These are phyloP conservation scores for Cladophialophora exuberans DNA, from an alignment of 2,329 filamentous ascomycete species.

Conservation along the genomic window DNA sequence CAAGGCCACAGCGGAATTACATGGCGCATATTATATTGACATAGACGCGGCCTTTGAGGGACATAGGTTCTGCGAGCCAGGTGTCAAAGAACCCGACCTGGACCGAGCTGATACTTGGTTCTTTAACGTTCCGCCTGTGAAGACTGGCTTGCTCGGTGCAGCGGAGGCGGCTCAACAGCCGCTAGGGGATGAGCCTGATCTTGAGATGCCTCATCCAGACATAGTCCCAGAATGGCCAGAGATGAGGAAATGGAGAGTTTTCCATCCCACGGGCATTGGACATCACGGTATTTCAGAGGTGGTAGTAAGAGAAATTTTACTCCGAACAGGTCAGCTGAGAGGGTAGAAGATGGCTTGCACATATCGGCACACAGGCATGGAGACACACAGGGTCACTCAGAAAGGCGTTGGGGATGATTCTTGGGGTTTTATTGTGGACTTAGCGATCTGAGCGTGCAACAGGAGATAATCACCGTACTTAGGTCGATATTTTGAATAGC, in stretches of 20 bases:
- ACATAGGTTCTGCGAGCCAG: constrained; percentile 36
- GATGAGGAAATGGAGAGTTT: constrained; percentile 24
- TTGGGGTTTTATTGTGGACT: too few relatives aligned
- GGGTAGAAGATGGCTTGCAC: not conserved
- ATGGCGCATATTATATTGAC: constrained; percentile 34
- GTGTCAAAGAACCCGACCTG: constrained; percentile 29
- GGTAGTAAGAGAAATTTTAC: constrained; percentile 23
- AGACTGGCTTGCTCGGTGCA: not conserved
- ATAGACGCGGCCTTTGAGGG: constrained; percentile 33
- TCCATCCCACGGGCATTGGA: constrained; percentile 35
- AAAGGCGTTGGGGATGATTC: too few relatives aligned
- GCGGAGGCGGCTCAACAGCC: not conserved
- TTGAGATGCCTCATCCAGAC: constrained; percentile 5
- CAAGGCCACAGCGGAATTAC: constrained; percentile 29
- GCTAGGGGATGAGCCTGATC: not conserved
- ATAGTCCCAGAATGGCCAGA: constrained; percentile 19
- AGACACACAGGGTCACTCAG: too few relatives aligned
- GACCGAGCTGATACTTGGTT: constrained; percentile 36
- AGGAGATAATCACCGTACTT: too few relatives aligned
- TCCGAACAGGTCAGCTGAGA: not conserved
- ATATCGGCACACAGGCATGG: too few relatives aligned
- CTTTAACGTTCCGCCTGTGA: constrained; percentile 29
- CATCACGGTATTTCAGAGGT: constrained; percentile 34
- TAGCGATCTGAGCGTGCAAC: too few relatives aligned
- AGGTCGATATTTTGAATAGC: too few relatives aligned